phyloP scores from a whole-genome alignment of 495 filamentous ascomycete genomes.

The Neurospora cerealis region DNA sequence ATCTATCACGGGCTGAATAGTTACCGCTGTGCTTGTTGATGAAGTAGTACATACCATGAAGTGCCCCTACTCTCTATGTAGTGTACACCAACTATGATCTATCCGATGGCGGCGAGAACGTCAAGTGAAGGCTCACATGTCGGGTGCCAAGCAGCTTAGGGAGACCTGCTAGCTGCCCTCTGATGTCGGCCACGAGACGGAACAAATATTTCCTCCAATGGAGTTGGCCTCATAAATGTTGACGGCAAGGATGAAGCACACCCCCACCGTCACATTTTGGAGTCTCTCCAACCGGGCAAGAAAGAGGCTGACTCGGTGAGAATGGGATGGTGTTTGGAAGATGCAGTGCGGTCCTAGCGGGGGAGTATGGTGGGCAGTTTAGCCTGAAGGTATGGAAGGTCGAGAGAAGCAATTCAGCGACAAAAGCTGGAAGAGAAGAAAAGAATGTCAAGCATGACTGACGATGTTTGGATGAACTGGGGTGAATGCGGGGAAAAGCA shows the following conservation, averaged over 20 bases:
- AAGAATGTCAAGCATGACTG: not conserved
- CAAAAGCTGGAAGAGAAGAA: not conserved
- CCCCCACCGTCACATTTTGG: not conserved
- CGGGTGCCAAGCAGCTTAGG: not conserved
- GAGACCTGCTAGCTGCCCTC: not conserved
- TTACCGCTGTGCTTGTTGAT: not conserved
- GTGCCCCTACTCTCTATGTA: not conserved
- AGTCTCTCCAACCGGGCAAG: not conserved
- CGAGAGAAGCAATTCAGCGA: not conserved
- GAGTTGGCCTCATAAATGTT: not conserved
- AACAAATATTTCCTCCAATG: slow-evolving; percentile 24
- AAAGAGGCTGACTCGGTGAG: not conserved
- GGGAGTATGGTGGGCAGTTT: not conserved
- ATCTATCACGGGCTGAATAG: not conserved
- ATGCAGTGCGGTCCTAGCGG: not conserved
- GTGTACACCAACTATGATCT: not conserved
- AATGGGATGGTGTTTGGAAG: not conserved
- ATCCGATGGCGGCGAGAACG: not conserved
- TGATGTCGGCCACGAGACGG: slow-evolving; percentile 8
- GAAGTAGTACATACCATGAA: not conserved
- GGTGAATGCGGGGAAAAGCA: not conserved
- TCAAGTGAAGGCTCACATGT: not conserved
- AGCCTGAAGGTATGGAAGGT: not conserved
- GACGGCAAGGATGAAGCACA: not conserved
- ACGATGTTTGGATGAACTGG: not conserved